Evolutionary conservation across 2,329 filamentous ascomycete genomes (phyloP).

Genomic region (Neofusicoccum kwambonambiense): DNA sequence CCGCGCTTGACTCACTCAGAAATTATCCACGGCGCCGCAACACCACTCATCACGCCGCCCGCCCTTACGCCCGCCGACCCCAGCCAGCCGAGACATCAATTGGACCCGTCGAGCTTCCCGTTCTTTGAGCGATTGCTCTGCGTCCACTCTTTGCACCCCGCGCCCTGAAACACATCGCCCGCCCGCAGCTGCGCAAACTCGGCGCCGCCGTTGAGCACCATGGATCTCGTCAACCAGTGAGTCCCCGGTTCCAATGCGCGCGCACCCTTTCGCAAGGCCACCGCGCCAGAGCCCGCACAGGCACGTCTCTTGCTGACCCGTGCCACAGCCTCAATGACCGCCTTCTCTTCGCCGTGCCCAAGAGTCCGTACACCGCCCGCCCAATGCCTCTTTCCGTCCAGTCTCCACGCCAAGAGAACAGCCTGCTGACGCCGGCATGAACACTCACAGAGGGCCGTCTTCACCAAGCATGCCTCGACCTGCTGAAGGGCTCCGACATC

Average conservation of each 20-base stretch:
- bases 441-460: conserved; percentile 76
- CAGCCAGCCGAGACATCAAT: not conserved
- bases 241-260: conserved; percentile 23
- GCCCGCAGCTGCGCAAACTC: not conserved
- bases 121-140: not conserved
- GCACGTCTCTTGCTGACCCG: conserved; percentile 35
- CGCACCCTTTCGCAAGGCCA: not conserved
- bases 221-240: conserved; percentile 45
- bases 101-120: not conserved
- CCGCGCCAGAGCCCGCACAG: not conserved
- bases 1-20: conserved; percentile 10
- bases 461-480: conserved; percentile 81
- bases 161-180: not conserved
- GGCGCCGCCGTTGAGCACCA: conserved; percentile 19
- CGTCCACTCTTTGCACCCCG: not conserved
- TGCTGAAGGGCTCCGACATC: conserved; percentile 90
- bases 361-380: conserved; percentile 65
- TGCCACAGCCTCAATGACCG: conserved; percentile 78
- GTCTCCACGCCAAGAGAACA: not conserved
- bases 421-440: conserved; percentile 11
- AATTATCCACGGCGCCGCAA: conserved; percentile 9
- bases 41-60: not conserved
- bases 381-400: not conserved
- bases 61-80: not conserved
- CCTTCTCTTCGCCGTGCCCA: conserved; percentile 94